phyloP scores from a whole-genome alignment of 441 rosid genomes.

The Biscutella laevigata region DNA sequence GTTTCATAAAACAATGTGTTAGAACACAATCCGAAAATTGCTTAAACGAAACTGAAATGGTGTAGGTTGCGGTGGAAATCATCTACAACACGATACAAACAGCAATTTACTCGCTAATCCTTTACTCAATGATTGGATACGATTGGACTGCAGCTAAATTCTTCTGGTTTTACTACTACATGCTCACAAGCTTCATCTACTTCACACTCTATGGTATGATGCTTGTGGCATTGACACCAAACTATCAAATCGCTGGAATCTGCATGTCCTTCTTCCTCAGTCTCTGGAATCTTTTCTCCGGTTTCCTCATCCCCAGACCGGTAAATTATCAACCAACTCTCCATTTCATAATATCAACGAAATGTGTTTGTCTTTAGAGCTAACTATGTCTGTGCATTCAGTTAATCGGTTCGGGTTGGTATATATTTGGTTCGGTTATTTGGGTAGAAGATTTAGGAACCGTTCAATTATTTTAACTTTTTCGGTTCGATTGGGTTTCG shows the following conservation, averaged over 20 bases:
- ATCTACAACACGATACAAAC: slow-evolving; percentile 53
- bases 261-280: slow-evolving; percentile 66
- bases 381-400: too few relatives aligned
- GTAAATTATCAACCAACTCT: slow-evolving; percentile 27
- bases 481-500: too few relatives aligned
- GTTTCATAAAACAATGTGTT: neutral
- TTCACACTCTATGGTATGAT: slow-evolving; percentile 84
- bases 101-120: slow-evolving; percentile 35
- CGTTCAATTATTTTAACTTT: too few relatives aligned
- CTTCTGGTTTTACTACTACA: slow-evolving; percentile 58
- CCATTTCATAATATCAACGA: neutral
- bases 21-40: too few relatives aligned
- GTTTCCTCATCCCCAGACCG: slow-evolving; percentile 55
- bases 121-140: slow-evolving; percentile 67
- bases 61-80: slow-evolving; percentile 64
- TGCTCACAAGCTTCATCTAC: slow-evolving; percentile 45
- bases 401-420: too few relatives aligned
- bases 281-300: slow-evolving; percentile 85
- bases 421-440: too few relatives aligned
- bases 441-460: too few relatives aligned
- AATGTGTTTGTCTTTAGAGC: too few relatives aligned
- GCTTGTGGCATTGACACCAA: slow-evolving; percentile 67
- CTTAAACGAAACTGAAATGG: too few relatives aligned
- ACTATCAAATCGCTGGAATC: slow-evolving; percentile 58
- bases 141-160: slow-evolving; percentile 48